A percentile compares a stretch with the other conserved stretches of the same genome.
phyloP scores from a whole-genome alignment of 257 asterid species.

The Forsythia suspensa region DNA sequence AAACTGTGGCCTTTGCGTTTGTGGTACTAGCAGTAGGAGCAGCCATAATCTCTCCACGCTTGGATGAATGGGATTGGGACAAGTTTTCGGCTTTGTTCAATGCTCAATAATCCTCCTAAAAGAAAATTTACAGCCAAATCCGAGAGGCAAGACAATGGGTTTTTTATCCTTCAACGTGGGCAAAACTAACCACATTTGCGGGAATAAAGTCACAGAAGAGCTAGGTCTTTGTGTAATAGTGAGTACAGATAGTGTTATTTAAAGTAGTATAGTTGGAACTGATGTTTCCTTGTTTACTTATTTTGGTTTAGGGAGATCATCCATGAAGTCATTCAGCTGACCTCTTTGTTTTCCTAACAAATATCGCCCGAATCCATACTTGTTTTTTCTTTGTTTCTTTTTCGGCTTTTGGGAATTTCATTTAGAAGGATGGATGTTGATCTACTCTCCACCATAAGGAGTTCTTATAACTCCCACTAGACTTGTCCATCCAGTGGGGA shows the following conservation, averaged over 20 bases:
- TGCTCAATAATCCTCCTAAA: slow-evolving; percentile 20
- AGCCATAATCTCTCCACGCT: slow-evolving; percentile 40
- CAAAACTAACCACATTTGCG: slow-evolving; percentile 14
- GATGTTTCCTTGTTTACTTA: background rate
- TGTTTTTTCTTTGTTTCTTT: background rate
- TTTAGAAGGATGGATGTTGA: background rate
- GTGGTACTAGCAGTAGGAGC: slow-evolving; percentile 54
- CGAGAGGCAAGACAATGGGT: slow-evolving; percentile 12
- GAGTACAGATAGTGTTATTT: slow-evolving; percentile 21
- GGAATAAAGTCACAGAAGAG: slow-evolving; percentile 30
- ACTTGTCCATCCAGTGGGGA: no score
- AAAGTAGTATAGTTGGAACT: slow-evolving; percentile 9
- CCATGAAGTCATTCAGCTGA: background rate
- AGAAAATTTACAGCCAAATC: background rate
- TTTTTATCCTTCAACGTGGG: background rate
- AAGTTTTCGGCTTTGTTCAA: slow-evolving; percentile 32
- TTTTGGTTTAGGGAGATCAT: background rate
- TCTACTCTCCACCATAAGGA: no score
- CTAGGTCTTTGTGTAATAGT: slow-evolving; percentile 29
- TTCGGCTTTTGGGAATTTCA: background rate
- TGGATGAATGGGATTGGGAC: slow-evolving; percentile 53
- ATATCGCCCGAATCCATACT: background rate
- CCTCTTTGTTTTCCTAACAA: background rate
- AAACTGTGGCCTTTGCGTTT: slow-evolving; percentile 36
- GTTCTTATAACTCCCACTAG: no score